phyloP scores from a whole-genome alignment of 805 yeast genomes.

The Candida nonsorbophila region DNA sequence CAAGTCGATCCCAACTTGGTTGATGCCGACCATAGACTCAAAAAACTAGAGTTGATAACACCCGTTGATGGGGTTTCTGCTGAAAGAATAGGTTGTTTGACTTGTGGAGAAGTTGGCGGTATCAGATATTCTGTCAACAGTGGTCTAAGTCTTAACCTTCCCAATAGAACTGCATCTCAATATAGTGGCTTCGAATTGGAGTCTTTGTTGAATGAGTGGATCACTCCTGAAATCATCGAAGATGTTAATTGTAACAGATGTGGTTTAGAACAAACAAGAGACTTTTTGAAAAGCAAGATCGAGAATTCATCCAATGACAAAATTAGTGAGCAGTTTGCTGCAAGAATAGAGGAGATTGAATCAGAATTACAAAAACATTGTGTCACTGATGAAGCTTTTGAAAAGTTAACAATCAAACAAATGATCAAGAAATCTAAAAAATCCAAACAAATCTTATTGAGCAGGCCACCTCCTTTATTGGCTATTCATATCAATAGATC shows the following conservation, averaged over 20 bases:
- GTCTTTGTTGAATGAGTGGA: conserved; percentile 61
- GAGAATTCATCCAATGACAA: conserved; percentile 36
- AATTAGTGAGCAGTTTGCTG: conserved; percentile 21
- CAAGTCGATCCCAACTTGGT: conserved; percentile 71
- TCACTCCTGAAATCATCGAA: conserved; percentile 76
- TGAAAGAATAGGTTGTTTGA: conserved; percentile 84
- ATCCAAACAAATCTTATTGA: conserved; percentile 74
- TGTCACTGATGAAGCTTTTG: conserved; percentile 76
- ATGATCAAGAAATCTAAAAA: conserved; percentile 72
- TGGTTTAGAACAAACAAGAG: conserved; percentile 59
- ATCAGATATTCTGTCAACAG: conserved; percentile 75
- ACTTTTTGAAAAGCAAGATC: conserved; percentile 46
- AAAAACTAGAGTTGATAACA: conserved; percentile 58
- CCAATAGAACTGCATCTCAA: conserved; percentile 30
- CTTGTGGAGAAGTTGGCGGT: conserved; percentile 93
- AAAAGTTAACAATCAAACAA: conserved; percentile 65
- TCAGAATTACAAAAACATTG: conserved; percentile 57
- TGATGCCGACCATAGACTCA: conserved; percentile 38
- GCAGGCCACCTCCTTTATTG: conserved; percentile 78
- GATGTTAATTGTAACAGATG: conserved; percentile 95
- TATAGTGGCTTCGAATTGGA: conserved; percentile 34
- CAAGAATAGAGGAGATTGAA: conserved; percentile 25
- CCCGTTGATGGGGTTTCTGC: conserved; percentile 91
- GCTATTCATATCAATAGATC: conserved; percentile 89
- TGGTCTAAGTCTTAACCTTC: conserved; percentile 68